Evolutionary conservation across 768 basidiomycete species (phyloP), one percentile per base, ranked within the genome.

Genomic region (Glaciozyma martinii): DNA sequence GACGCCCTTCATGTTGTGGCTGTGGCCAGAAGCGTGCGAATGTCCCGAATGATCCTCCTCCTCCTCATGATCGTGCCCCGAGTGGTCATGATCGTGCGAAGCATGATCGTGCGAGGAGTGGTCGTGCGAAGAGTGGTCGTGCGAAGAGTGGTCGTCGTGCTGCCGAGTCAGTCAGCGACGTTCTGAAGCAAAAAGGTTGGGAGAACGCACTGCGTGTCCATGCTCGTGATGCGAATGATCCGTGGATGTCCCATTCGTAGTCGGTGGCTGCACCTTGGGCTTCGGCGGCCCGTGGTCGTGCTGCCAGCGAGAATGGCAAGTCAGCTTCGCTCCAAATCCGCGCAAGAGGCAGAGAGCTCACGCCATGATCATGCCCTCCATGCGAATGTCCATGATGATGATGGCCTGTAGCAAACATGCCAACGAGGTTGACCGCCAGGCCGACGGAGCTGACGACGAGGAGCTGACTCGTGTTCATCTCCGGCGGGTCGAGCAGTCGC

Each of bases 1-100:
- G 33, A 81, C 92, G 23, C 95, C 95, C 42, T 92, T 87, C 95
- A 99, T 99, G 75, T 99, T 99, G 76, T 98, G 90, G 76, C 89
- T 90, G 73, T 94, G 91, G 1, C 72, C 71, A 61, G 65, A 63
- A 80, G 80, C 49, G 77, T 76, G 71, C 86, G 53, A 29, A 2
- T 43, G 52, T 64, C 66, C 54, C 9, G 46, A 56, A 25, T 68
- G 63, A 12, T 60, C 56, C 58, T 66, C 63, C 55, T 74, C 57
- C 5, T 66, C 62, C 7, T 54, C 54, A 1, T 70, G 62, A 5
- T 60, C 62, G 21, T 55, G 40, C 21, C 30, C 52, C 18, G 63
- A 60, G 66, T 75, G 56, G 66, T 63, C 55, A 55, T 75, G 66
- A 53, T 66, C 64, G 56, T 74, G 73, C 59, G 53, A 65, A 42